These are phyloP conservation scores for Rhizopus arrhizus DNA, from an alignment of 371 early-diverging fungal genomes.

Conservation along the genomic window DNA sequence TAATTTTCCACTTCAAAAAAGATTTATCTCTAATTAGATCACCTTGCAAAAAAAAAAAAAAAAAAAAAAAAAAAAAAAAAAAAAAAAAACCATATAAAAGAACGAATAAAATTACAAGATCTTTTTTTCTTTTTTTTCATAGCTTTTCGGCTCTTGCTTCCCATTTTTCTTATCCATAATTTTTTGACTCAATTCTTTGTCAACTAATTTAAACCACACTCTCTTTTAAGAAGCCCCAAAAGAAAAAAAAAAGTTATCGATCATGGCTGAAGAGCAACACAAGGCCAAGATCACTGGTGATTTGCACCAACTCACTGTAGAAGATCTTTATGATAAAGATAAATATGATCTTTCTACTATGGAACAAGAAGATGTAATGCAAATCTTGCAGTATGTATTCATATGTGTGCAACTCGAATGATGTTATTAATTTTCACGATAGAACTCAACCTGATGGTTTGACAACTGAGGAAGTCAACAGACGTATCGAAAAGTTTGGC, in stretches of 20 bases:
- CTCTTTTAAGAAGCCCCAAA: background rate
- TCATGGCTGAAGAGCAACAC: conserved; percentile 27
- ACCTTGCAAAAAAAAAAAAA: too few relatives aligned
- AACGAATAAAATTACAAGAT: background rate
- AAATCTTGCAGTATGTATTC: conserved; percentile 61
- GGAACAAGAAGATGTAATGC: conserved; percentile 71
- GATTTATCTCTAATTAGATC: too few relatives aligned
- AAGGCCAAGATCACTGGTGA: conserved; percentile 31
- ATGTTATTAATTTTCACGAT: conserved; percentile 5
- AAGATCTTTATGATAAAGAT: conserved; percentile 78
- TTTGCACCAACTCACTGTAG: conserved; percentile 54
- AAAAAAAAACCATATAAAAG: background rate
- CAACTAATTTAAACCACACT: background rate
- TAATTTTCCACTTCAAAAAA: too few relatives aligned
- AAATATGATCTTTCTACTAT: conserved; percentile 78
- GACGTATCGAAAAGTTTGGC: conserved; percentile 68
- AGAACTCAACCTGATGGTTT: conserved; percentile 63
- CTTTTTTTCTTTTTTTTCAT: conserved; percentile 1
- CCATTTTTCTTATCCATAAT: background rate
- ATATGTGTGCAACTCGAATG: background rate
- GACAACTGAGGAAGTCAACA: conserved; percentile 62
- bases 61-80: too few relatives aligned
- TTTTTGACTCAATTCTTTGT: background rate
- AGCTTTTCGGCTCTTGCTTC: background rate
- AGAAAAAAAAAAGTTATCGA: conserved; percentile 1